These are phyloP conservation scores for Torulaspora pretoriensis DNA, from an alignment of 1,139 yeast genomes.

Conservation along the genomic window DNA sequence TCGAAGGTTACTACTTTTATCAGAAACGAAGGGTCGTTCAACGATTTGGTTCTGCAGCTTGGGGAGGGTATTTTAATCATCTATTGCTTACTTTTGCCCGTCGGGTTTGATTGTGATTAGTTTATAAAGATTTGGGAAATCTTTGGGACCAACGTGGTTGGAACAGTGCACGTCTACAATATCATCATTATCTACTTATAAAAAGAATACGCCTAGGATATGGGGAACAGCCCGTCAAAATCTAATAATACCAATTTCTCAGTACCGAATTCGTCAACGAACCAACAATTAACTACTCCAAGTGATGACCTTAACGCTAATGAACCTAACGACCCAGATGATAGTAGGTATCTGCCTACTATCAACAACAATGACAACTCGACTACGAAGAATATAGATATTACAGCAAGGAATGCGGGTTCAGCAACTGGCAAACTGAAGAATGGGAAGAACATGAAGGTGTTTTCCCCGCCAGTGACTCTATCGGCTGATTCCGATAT, in stretches of 20 bases:
- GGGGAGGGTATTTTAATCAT: no score
- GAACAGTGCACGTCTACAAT: background rate
- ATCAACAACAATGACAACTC: constrained; percentile 15
- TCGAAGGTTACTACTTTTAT: no score
- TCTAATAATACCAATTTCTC: constrained; percentile 29
- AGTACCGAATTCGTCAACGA: constrained; percentile 46
- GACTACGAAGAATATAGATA: constrained; percentile 15
- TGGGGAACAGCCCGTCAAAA: constrained; percentile 39
- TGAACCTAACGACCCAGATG: constrained; percentile 39
- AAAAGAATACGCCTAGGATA: constrained; percentile 48
- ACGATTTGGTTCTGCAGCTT: no score
- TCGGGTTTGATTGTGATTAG: no score
- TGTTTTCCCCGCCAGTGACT: constrained; percentile 3
- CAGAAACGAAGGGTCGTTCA: no score
- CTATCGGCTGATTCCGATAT: constrained; percentile 13
- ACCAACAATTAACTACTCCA: constrained; percentile 20
- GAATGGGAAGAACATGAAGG: constrained; percentile 1
- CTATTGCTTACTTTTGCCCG: no score
- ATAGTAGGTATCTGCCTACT: constrained; percentile 36
- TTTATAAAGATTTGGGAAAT: background rate
- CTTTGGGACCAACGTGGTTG: background rate
- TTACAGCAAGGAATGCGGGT: constrained; percentile 6
- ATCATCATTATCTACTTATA: background rate
- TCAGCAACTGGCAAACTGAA: constrained; percentile 6
- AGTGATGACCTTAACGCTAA: constrained; percentile 31